Conservation (phyloP, 257 asterid species). For the Ilex asprella region DNA sequence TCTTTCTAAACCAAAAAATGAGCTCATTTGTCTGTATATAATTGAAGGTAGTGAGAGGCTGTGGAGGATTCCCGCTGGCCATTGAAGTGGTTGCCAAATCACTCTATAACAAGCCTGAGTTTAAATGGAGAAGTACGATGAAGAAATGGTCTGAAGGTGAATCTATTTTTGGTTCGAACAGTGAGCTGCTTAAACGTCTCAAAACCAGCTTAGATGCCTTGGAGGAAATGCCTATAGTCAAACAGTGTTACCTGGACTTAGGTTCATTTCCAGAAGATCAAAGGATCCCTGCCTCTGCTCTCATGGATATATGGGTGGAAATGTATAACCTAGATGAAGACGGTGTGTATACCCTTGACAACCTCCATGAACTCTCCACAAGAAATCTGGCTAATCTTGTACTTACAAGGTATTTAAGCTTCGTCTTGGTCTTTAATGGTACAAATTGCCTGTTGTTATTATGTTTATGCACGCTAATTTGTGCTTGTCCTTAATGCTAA, state of each 20-base stretch:
- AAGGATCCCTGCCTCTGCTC: constrained; percentile 24
- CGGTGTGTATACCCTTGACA: constrained; percentile 11
- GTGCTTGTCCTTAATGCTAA: background rate
- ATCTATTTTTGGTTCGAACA: constrained; percentile 17
- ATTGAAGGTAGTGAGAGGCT: constrained; percentile 24
- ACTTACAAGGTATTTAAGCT: constrained; percentile 19
- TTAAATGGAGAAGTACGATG: constrained; percentile 18
- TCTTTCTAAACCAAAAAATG: background rate
- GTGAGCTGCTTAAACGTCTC: constrained; percentile 19
- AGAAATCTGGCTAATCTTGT: constrained; percentile 30
- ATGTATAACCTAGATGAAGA: constrained; percentile 26
- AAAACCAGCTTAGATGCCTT: constrained; percentile 25
- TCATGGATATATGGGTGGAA: constrained; percentile 35
- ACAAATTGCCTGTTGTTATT: too few relatives aligned
- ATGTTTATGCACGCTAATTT: too few relatives aligned
- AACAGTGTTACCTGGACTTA: constrained; percentile 27
- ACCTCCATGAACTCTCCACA: constrained; percentile 21
- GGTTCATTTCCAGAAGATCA: constrained; percentile 35
- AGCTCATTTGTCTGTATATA: background rate
- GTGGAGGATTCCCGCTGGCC: constrained; percentile 34
- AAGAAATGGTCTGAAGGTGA: constrained; percentile 14
- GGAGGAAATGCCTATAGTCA: constrained; percentile 9
- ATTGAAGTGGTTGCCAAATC: constrained; percentile 31
- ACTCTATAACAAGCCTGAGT: constrained; percentile 22
- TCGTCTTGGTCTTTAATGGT: too few relatives aligned